Conservation (phyloP, 23 red algal genomes). For the Pyropia haitanensis region DNA sequence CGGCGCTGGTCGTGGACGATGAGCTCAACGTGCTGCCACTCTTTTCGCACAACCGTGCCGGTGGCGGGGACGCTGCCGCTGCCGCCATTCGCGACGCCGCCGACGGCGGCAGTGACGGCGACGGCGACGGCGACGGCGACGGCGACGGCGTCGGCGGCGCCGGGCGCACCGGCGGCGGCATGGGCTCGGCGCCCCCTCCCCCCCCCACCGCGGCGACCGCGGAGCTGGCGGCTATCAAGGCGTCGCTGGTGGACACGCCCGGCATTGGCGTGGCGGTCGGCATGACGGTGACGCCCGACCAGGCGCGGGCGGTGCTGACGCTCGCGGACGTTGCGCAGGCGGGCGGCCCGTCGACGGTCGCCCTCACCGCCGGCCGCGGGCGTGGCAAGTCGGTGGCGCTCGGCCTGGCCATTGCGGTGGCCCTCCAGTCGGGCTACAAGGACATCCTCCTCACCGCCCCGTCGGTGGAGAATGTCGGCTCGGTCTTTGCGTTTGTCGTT, state of each 20-base stretch:
- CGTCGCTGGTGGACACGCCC: constrained; percentile 41
- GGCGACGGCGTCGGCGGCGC: not conserved
- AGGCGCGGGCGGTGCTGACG: constrained; percentile 66
- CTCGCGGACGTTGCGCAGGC: constrained; percentile 77
- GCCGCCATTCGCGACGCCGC: not conserved
- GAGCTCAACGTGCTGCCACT: constrained; percentile 93
- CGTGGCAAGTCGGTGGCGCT: constrained; percentile 91
- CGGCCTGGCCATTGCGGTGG: constrained; percentile 81
- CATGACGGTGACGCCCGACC: constrained; percentile 62
- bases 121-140: no score
- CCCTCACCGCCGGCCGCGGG: constrained; percentile 84
- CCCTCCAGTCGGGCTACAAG: constrained; percentile 64
- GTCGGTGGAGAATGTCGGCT: constrained; percentile 76
- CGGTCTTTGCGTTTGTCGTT: constrained; percentile 83
- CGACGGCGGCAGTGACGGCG: no score
- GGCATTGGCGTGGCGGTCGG: constrained; percentile 44
- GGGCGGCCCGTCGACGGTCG: constrained; percentile 56
- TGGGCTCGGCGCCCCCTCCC: not conserved
- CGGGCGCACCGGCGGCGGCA: no score
- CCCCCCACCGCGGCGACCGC: constrained; percentile 5
- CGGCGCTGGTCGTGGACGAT: constrained; percentile 81
- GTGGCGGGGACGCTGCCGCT: constrained; percentile 14
- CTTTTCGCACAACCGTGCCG: constrained; percentile 30
- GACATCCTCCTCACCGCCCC: constrained; percentile 87
- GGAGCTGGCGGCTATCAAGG: constrained; percentile 60